These are phyloP conservation scores for Paraconiothyrium brasiliense DNA, from an alignment of 2,329 filamentous ascomycete species.

Conservation along the genomic window DNA sequence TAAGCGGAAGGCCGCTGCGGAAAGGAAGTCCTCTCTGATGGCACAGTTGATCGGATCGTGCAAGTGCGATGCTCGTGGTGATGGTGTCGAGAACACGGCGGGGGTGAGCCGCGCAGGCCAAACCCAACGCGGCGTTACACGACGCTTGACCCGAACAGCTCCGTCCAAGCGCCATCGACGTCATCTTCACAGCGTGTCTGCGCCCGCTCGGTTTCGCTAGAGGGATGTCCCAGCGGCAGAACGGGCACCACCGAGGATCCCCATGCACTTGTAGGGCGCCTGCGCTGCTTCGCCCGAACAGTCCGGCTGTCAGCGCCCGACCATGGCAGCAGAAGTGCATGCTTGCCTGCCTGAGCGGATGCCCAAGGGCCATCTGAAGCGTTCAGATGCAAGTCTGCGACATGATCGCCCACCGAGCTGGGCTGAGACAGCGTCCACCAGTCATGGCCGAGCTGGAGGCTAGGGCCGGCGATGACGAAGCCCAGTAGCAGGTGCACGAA, in stretches of 20 bases:
- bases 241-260: conserved; percentile 17
- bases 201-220: conserved; percentile 22
- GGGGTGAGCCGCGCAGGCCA: background rate
- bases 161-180: conserved; percentile 3
- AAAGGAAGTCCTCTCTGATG: background rate
- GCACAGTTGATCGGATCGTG: background rate
- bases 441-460: conserved; percentile 10
- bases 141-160: background rate
- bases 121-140: background rate
- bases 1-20: background rate
- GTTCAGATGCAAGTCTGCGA: conserved; percentile 17
- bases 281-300: background rate
- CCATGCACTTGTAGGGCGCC: conserved; percentile 4
- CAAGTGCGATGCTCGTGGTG: background rate
- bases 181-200: conserved; percentile 25
- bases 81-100: background rate
- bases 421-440: conserved; percentile 22
- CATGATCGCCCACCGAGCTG: conserved; percentile 21
- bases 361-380: conserved; percentile 8
- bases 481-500: conserved; percentile 26
- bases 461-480: conserved; percentile 38
- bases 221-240: conserved; percentile 32
- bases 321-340: background rate
- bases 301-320: conserved; percentile 1
- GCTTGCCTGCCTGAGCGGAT: background rate